phyloP scores from a whole-genome alignment of 2,329 filamentous ascomycete species.

The Aspergillus chevalieri region DNA sequence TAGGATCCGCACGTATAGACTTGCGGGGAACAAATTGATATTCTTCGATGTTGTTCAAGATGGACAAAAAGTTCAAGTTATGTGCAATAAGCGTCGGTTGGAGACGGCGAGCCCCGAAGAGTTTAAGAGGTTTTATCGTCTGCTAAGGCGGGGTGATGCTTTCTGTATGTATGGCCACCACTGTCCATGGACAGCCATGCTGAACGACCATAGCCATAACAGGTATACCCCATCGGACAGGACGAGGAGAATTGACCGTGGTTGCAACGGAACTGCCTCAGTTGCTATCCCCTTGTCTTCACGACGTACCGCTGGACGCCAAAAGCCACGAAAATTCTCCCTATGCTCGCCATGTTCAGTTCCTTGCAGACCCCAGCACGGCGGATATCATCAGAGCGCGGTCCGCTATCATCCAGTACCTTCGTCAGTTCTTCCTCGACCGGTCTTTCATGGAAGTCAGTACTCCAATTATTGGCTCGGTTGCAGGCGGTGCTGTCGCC shows the following conservation, averaged over 20 bases:
- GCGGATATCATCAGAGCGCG: conserved; percentile 68
- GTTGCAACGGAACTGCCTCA: conserved; percentile 61
- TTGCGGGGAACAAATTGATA: conserved; percentile 68
- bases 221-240: conserved; percentile 64
- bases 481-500: conserved; percentile 80
- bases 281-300: conserved; percentile 70
- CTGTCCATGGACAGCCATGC: conserved; percentile 3
- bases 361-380: conserved; percentile 66
- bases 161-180: conserved; percentile 56
- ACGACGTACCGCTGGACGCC: conserved; percentile 67
- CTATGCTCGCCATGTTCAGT: conserved; percentile 75
- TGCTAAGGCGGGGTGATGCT: conserved; percentile 75
- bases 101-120: conserved; percentile 32
- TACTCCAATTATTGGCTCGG: conserved; percentile 77
- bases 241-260: conserved; percentile 70
- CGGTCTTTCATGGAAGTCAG: conserved; percentile 77
- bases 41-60: conserved; percentile 78
- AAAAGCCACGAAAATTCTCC: conserved; percentile 66
- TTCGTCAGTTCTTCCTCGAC: conserved; percentile 67
- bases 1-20: conserved; percentile 66
- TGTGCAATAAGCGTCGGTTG: conserved; percentile 58
- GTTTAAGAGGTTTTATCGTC: conserved; percentile 57
- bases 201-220: conserved; percentile 51
- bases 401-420: conserved; percentile 64
- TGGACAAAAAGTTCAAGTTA: conserved; percentile 65